Evolutionary conservation across 2,329 filamentous ascomycete genomes (phyloP).

Genomic region (Aspergillus texensis): DNA sequence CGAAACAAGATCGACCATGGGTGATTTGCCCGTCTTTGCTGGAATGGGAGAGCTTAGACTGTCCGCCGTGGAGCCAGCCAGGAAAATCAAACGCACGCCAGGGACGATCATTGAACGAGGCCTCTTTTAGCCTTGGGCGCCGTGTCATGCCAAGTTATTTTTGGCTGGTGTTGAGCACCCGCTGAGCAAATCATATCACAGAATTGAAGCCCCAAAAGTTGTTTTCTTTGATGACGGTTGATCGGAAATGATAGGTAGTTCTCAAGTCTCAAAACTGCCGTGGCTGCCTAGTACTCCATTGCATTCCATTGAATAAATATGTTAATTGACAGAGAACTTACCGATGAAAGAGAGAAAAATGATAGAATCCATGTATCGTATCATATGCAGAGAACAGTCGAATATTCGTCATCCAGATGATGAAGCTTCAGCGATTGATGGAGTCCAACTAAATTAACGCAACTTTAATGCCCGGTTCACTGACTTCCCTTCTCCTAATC

Average conservation of each 20-base stretch:
- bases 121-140: not conserved
- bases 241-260: not conserved
- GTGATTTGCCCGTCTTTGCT: not conserved
- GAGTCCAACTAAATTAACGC: not conserved
- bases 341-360: no score
- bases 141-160: constrained; percentile 1
- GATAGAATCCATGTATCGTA: not conserved
- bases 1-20: constrained; percentile 18
- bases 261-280: not conserved
- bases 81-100: constrained; percentile 8
- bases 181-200: not conserved
- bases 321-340: not conserved
- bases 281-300: not conserved
- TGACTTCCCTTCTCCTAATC: not conserved
- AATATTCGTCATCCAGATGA: not conserved
- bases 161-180: not conserved
- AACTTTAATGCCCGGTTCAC: not conserved
- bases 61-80: not conserved
- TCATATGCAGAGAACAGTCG: not conserved
- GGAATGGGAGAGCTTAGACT: constrained; percentile 7
- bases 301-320: not conserved
- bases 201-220: not conserved
- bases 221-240: not conserved
- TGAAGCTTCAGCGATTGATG: not conserved
- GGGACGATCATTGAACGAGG: constrained; percentile 9